phyloP scores from a whole-genome alignment of 148 eudicot species.

The Beta vulgaris region DNA sequence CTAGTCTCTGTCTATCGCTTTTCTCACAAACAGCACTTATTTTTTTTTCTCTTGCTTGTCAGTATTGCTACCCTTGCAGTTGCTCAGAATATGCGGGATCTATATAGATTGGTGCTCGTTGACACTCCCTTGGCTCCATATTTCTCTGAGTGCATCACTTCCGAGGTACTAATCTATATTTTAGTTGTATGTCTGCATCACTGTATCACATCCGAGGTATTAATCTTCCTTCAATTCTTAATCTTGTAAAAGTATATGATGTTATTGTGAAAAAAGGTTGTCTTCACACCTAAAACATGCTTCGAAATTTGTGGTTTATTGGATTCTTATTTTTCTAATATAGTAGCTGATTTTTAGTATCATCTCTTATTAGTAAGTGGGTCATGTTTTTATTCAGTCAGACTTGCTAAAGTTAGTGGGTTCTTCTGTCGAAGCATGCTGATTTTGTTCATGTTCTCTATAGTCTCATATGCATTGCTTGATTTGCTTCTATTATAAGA shows the following conservation, averaged over 20 bases:
- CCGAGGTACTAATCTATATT: constrained; percentile 59
- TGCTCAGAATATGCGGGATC: constrained; percentile 96
- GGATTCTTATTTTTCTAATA: no score
- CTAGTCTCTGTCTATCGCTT: constrained; percentile 6
- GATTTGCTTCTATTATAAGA: no score
- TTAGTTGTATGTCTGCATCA: not conserved
- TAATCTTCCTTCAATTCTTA: not conserved
- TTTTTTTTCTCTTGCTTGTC: constrained; percentile 29
- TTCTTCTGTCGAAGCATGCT: no score
- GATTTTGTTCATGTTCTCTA: no score
- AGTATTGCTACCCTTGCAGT: constrained; percentile 96
- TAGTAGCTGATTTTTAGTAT: no score
- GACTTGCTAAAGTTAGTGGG: no score
- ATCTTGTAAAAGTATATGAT: not conserved
- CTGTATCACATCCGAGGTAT: not conserved
- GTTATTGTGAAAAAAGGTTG: not conserved
- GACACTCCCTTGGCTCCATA: constrained; percentile 98
- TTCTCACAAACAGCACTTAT: constrained; percentile 6
- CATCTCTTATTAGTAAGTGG: no score
- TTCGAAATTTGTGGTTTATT: no score
- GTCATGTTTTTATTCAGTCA: no score
- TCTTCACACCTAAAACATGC: no score
- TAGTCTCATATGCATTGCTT: no score
- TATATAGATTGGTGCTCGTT: constrained; percentile 93
- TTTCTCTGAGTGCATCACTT: constrained; percentile 92